Evolutionary conservation across 2,329 filamentous ascomycete genomes (phyloP).

Genomic region (Metarhizium robertsii): DNA sequence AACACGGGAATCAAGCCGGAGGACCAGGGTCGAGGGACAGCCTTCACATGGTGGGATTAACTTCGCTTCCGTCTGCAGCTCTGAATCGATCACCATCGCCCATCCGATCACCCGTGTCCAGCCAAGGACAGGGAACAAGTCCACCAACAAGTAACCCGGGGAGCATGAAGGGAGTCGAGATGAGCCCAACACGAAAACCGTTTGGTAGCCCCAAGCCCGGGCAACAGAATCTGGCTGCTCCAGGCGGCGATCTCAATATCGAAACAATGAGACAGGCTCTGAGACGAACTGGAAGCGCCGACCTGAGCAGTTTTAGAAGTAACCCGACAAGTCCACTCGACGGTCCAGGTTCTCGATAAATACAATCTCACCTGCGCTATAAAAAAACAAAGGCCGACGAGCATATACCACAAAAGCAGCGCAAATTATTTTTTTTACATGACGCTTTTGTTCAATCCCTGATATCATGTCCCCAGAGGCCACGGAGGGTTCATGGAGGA

Average conservation of each 20-base stretch:
- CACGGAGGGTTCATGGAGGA: constrained; percentile 1
- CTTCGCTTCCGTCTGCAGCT: constrained; percentile 42
- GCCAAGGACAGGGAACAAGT: constrained; percentile 56
- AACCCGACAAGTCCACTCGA: constrained; percentile 50
- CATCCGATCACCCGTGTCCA: constrained; percentile 68
- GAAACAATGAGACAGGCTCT: constrained; percentile 92
- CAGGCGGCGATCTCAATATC: constrained; percentile 64
- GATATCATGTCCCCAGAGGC: background rate
- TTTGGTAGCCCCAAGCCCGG: constrained; percentile 55
- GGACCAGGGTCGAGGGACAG: constrained; percentile 54
- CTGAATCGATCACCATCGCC: constrained; percentile 69
- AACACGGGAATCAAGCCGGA: constrained; percentile 54
- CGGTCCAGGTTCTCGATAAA: constrained; percentile 18
- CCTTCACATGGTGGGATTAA: constrained; percentile 58
- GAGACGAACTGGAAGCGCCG: constrained; percentile 74
- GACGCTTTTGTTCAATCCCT: background rate
- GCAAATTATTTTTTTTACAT: background rate
- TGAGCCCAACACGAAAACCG: constrained; percentile 52
- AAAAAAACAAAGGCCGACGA: too few relatives aligned
- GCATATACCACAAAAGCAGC: too few relatives aligned
- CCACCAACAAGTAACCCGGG: constrained; percentile 69
- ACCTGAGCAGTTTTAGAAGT: constrained; percentile 53
- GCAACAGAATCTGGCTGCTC: constrained; percentile 33
- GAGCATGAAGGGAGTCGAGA: constrained; percentile 64
- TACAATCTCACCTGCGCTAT: background rate